Base-by-base conservation (phyloP, 2,329 filamentous ascomycete genomes). In the Aureobasidium melanogenum region DNA sequence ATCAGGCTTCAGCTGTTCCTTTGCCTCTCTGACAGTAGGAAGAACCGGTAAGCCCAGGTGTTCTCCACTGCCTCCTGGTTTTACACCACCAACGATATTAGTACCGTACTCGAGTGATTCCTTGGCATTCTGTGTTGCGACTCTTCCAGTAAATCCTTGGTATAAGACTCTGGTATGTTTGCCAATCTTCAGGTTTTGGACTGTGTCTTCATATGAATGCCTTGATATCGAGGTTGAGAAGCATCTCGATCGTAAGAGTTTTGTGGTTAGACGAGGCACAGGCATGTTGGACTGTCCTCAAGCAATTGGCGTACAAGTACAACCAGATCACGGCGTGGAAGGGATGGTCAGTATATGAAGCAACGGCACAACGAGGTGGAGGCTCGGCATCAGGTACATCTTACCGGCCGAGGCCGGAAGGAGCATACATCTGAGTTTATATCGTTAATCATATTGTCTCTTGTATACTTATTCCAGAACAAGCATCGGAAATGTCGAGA, bases 81-180 rank as follows among this genome's bases (percentile, higher is more conserved):
- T 89, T 19, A 91, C 87, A 28, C 88, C 88, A 32, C 89, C 89
- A 0, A 93, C 87, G 63, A 93, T 86, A 39, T 89, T 88, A 41
- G 89, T 92, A 14, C 89, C 89, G 82, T 88, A 93, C 72, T 80
- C 84, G 62, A 92, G 75, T 14, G 88, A 90, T 71, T 91, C 87
- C 72, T 84, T 82, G 34, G 88, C 88, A 73, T 93, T 91, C 66
- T 83, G 82, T 1, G 88, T 92, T 12, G 88, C 88, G 74, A 84
- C 77, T 65, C 77, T 77, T 74, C 86, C 86, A 19, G 86, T 89
- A 71, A 88, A 88, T 1, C 86, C 86, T 68, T 89, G 86, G 67
- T 87, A 89, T 61, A 88, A 80, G 62, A 89, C 86, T 55, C 80
- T 78, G 0, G 86, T 88, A 69, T 88, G 80, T 32, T 79, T 77